A percentile compares a stretch with the other conserved stretches of the same genome.
Evolutionary conservation across 306 rosid species (phyloP).

Genomic region (Malus asiatica): DNA sequence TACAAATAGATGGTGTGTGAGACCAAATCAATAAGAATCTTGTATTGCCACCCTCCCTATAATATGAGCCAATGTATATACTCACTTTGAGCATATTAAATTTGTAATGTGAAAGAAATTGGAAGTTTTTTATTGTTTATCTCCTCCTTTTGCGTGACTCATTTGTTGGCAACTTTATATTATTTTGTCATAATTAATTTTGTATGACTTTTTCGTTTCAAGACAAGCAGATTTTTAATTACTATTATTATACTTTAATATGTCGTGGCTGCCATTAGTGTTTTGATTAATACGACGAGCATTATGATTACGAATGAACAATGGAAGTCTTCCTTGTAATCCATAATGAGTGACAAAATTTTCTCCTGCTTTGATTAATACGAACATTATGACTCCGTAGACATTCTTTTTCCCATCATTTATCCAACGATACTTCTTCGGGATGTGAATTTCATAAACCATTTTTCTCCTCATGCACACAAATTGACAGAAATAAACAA

Average conservation of each 20-base stretch:
- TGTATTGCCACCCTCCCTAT: not conserved
- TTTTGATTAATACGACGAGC: not conserved
- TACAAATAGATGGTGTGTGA: not conserved
- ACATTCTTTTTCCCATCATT: no score
- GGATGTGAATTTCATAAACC: no score
- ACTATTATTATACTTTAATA: no score
- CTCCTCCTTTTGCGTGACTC: not conserved
- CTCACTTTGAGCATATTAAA: not conserved
- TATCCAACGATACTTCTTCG: no score
- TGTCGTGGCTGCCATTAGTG: not conserved
- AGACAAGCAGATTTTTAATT: not conserved
- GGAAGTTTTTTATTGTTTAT: not conserved
- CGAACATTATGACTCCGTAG: no score
- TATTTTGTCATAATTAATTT: not conserved
- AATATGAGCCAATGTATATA: not conserved
- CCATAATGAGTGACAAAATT: not conserved
- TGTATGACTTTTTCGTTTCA: not conserved
- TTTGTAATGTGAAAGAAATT: not conserved
- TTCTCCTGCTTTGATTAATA: no score
- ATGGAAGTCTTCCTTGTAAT: not conserved
- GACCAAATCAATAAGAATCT: not conserved
- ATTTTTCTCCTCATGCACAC: no score
- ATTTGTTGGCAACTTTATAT: not conserved
- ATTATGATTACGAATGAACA: not conserved
- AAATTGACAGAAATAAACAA: no score